Evolutionary conservation across 225 moss, liverwort and hornwort genomes (phyloP).

Genomic region (Polytrichum commune): DNA sequence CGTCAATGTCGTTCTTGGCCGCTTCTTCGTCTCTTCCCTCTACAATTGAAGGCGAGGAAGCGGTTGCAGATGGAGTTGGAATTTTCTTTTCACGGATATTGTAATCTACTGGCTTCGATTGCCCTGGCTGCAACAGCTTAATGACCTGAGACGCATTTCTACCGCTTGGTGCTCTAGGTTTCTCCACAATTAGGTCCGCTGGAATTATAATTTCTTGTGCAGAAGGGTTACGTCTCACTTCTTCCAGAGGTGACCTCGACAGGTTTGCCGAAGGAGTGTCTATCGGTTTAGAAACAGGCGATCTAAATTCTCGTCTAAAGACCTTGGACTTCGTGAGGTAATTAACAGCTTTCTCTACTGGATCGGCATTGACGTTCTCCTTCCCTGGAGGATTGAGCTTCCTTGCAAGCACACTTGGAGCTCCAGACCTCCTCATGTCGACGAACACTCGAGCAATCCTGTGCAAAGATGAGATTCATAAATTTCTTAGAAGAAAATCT

Average conservation of each 20-base stretch:
- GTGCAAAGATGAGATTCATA: neutral
- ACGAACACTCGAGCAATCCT: neutral
- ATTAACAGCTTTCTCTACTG: constrained; percentile 1
- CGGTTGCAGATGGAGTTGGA: neutral
- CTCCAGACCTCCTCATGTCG: constrained; percentile 49
- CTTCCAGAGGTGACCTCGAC: constrained; percentile 1
- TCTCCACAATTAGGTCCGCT: constrained; percentile 6
- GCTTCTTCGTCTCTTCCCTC: constrained; percentile 1
- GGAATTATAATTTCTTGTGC: constrained; percentile 2
- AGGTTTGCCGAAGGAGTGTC: constrained; percentile 8
- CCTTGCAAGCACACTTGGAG: constrained; percentile 47
- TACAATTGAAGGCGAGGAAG: constrained; percentile 9
- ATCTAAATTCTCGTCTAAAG: constrained; percentile 38
- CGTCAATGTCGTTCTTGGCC: constrained; percentile 5
- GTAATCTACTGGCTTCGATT: constrained; percentile 7
- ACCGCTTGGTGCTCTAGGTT: constrained; percentile 2
- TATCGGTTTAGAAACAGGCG: constrained; percentile 23
- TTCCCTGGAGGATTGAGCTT: constrained; percentile 28
- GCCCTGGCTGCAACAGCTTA: constrained; percentile 18
- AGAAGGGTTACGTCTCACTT: constrained; percentile 1
- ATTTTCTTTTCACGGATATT: neutral
- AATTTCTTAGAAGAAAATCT: no score
- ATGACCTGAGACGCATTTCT: constrained; percentile 35
- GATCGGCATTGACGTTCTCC: constrained; percentile 31
- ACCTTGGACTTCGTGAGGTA: constrained; percentile 5